Evolutionary conservation across 139 green algal species (phyloP).

Genomic region (Tetradesmus lagerheimii): DNA sequence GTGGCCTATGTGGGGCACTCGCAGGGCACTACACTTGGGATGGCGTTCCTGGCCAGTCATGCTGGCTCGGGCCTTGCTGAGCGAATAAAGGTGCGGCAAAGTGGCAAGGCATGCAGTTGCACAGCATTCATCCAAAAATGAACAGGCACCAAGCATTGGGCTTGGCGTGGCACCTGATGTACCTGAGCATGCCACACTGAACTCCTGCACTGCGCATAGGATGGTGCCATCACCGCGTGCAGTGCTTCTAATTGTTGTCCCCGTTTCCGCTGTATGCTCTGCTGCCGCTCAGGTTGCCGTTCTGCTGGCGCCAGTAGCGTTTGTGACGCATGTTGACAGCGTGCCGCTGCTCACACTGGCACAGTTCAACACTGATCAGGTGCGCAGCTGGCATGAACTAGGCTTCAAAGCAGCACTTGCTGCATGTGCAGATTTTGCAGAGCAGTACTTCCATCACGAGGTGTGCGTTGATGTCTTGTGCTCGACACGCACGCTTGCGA

Average conservation of each 20-base stretch:
- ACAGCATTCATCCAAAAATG: not conserved
- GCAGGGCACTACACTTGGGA: conserved; percentile 63
- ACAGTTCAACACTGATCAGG: conserved; percentile 49
- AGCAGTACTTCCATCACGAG: no score
- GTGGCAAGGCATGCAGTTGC: not conserved
- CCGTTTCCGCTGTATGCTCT: not conserved
- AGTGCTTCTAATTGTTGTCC: not conserved
- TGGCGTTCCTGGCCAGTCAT: conserved; percentile 57
- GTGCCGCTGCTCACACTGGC: conserved; percentile 55
- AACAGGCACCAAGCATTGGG: not conserved
- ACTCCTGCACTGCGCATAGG: not conserved
- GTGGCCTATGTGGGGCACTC: conserved; percentile 65
- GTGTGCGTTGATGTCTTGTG: no score
- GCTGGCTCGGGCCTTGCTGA: conserved; percentile 24
- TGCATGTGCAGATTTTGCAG: no score
- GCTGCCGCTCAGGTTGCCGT: conserved; percentile 38
- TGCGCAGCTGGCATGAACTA: conserved; percentile 14
- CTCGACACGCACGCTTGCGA: no score
- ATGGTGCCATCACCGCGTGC: no score
- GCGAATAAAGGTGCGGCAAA: conserved; percentile 3
- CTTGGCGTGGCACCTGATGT: not conserved
- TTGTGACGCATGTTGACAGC: conserved; percentile 57
- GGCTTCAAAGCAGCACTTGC: no score
- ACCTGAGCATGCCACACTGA: not conserved
- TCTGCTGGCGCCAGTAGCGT: conserved; percentile 66